phyloP scores from a whole-genome alignment of 108 stramenopile species.

The Skeletonema grethae region DNA sequence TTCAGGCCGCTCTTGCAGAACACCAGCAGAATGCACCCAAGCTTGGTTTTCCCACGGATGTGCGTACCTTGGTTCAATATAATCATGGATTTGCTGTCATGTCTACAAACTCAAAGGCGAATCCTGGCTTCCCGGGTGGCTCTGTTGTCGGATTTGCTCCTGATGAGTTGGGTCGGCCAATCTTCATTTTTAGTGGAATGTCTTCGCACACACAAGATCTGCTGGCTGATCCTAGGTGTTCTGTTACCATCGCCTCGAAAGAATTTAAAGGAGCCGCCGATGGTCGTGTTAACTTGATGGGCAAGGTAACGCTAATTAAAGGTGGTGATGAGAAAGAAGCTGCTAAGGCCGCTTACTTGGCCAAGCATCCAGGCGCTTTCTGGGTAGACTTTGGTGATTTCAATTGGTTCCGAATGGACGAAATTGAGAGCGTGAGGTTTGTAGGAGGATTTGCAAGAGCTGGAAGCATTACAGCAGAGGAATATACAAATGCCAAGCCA shows the following conservation, averaged over 20 bases:
- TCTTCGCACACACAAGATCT: conserved; percentile 91
- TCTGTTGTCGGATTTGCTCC: conserved; percentile 95
- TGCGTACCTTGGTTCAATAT: conserved; percentile 81
- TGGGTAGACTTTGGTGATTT: conserved; percentile 97
- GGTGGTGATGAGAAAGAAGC: conserved; percentile 54
- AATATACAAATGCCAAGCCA: conserved; percentile 76
- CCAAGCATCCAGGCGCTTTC: conserved; percentile 92
- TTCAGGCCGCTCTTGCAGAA: conserved; percentile 50
- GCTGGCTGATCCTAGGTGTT: conserved; percentile 74
- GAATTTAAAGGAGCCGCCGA: conserved; percentile 96
- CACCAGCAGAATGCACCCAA: conserved; percentile 80
- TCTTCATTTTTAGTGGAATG: conserved; percentile 94
- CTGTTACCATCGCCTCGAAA: conserved; percentile 88
- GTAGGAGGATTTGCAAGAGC: conserved; percentile 97
- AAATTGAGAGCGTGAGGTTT: conserved; percentile 84
- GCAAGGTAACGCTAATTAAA: conserved; percentile 64
- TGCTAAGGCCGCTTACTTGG: conserved; percentile 75
- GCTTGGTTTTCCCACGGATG: conserved; percentile 64
- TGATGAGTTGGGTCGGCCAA: conserved; percentile 88
- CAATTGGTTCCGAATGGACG: conserved; percentile 83
- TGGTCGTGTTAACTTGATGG: conserved; percentile 94
- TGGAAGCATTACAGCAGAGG: conserved; percentile 79
- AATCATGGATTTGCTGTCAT: conserved; percentile 92
- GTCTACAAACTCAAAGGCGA: conserved; percentile 79
- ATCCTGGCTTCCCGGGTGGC: conserved; percentile 89